Base-by-base conservation (phyloP, 2,329 filamentous ascomycete genomes). In the Aureobasidium sp. region DNA sequence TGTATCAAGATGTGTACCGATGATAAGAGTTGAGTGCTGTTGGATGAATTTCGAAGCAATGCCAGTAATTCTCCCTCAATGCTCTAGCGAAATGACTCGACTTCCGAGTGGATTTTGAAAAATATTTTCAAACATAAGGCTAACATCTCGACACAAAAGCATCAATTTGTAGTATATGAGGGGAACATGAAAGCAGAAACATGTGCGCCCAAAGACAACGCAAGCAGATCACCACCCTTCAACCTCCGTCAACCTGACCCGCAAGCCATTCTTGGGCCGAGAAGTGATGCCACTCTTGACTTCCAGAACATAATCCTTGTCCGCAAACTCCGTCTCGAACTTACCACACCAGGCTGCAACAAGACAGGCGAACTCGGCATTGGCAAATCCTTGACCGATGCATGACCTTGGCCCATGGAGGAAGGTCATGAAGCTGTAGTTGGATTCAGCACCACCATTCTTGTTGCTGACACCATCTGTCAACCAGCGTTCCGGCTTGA, bases 401-500 rank as follows among this genome's bases (percentile, higher is more conserved):
- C 92, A 96, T 70, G 87, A 89, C 59, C 92, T 79, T 1, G 92
- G 91, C 0, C 92, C 92, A 71, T 96, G 90, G 63, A 96, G 73
- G 75, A 96, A 96, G 0, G 90, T 93, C 75, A 93, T 72, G 69
- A 88, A 87, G 0, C 87, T 83, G 71, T 88, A 96, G 73, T 93
- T 94, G 67, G 82, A 90, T 17, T 81, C 78, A 1, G 90, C 87
- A 9, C 89, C 89, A 7, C 90, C 90, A 20, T 51, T 60, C 46
- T 83, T 84, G 61, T 86, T 86, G 5, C 77, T 75, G 41, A 75
- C 73, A 7, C 79, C 78, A 36, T 73, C 73, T n/a, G 72, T 76
- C 70, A 87, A 79, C 89, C 89, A 93, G 15, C 90, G 80, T 43
- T 92, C 90, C 0, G 92, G 92, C 61, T 89, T 84, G 79, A 97